These are phyloP conservation scores for Guyanaporus albipodus DNA, from an alignment of 768 basidiomycete species.

Conservation along the genomic window DNA sequence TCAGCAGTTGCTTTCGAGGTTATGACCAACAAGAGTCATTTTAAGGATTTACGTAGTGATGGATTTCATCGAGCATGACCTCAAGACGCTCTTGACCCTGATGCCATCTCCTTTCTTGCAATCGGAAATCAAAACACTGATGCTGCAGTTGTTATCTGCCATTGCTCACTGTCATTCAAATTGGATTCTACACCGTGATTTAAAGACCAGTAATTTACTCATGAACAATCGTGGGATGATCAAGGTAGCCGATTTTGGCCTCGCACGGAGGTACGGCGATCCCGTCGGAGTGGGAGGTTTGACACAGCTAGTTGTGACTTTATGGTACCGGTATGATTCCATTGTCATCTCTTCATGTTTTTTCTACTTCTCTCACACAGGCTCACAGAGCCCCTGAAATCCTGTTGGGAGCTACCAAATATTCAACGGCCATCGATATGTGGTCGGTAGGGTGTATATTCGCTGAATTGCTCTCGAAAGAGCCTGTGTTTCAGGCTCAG, in stretches of 20 bases:
- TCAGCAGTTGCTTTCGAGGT: slow-evolving; percentile 10
- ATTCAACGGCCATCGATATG: slow-evolving; percentile 94
- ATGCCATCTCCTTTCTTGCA: slow-evolving; percentile 98
- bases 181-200: slow-evolving; percentile 96
- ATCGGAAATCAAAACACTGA: slow-evolving; percentile 96
- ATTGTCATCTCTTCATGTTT: slow-evolving; percentile 6
- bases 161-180: slow-evolving; percentile 91
- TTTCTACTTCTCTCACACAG: slow-evolving; percentile 11
- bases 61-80: slow-evolving; percentile 99
- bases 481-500: slow-evolving; percentile 97
- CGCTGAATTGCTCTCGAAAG: slow-evolving; percentile 90
- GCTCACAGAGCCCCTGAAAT: slow-evolving; percentile 84
- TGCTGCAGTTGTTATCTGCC: slow-evolving; percentile 90
- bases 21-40: slow-evolving; percentile 11
- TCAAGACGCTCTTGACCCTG: slow-evolving; percentile 89
- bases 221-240: slow-evolving; percentile 99
- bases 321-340: slow-evolving; percentile 89
- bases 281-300: slow-evolving; percentile 95
- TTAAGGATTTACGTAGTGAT: slow-evolving; percentile 96
- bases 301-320: slow-evolving; percentile 96
- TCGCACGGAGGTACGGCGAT: slow-evolving; percentile 94
- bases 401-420: slow-evolving; percentile 85
- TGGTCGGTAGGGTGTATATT: slow-evolving; percentile 99
- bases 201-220: slow-evolving; percentile 95
- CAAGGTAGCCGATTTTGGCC: slow-evolving; percentile 97